Conservation (phyloP, 2,329 filamentous ascomycete species). For the Dothistroma septosporum region DNA sequence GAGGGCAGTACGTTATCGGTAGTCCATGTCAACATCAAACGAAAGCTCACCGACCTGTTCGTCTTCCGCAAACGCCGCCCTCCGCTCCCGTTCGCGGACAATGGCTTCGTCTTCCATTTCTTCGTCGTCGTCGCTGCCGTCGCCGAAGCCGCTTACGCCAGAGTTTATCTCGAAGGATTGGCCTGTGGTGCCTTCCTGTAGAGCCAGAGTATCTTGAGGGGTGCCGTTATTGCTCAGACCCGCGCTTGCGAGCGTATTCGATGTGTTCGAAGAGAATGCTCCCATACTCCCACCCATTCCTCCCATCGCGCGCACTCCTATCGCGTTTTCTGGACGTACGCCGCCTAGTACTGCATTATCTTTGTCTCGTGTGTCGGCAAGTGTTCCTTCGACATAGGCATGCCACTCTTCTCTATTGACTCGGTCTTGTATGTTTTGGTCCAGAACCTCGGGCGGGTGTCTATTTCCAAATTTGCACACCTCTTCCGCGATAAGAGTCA, state of each 20-base stretch:
- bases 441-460: slow-evolving; percentile 82
- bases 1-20: slow-evolving; percentile 43
- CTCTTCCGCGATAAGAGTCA: slow-evolving; percentile 95
- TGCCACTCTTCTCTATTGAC: slow-evolving; percentile 90
- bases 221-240: slow-evolving; percentile 56
- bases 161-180: slow-evolving; percentile 34
- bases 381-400: slow-evolving; percentile 85
- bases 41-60: slow-evolving; percentile 65
- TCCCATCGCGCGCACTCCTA: slow-evolving; percentile 62
- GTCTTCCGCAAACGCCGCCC: slow-evolving; percentile 44
- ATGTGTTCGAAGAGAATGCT: slow-evolving; percentile 44
- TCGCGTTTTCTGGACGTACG: slow-evolving; percentile 83
- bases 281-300: slow-evolving; percentile 38
- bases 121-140: slow-evolving; percentile 94
- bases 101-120: slow-evolving; percentile 66
- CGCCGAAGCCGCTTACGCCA: slow-evolving; percentile 77
- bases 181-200: slow-evolving; percentile 33
- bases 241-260: slow-evolving; percentile 68
- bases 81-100: slow-evolving; percentile 18
- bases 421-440: slow-evolving; percentile 76
- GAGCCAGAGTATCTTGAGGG: slow-evolving; percentile 32
- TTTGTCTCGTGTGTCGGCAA: slow-evolving; percentile 88
- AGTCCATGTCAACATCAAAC: slow-evolving; percentile 60
- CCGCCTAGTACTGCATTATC: slow-evolving; percentile 98
- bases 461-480: slow-evolving; percentile 98